A percentile compares a stretch with the other conserved stretches of the same genome.
These are phyloP conservation scores for Starmera stellimalicola DNA, from an alignment of 1,139 yeast species.

Conservation along the genomic window DNA sequence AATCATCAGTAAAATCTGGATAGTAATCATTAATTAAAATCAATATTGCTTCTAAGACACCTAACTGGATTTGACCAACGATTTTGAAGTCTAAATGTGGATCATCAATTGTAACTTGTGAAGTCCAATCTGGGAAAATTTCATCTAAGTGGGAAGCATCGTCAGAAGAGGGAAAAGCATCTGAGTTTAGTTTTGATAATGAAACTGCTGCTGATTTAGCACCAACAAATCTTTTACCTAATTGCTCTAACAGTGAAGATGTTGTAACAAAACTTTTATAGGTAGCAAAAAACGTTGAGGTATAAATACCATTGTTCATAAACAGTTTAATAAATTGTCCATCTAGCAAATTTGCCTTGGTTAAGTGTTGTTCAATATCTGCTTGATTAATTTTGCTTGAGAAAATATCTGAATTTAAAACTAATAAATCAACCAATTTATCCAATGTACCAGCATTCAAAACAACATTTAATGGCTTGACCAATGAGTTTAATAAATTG, in stretches of 20 bases:
- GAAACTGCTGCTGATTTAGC: slow-evolving; percentile 51
- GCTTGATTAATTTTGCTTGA: slow-evolving; percentile 34
- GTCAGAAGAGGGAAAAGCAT: slow-evolving; percentile 9
- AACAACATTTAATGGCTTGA: slow-evolving; percentile 32
- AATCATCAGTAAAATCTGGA: slow-evolving; percentile 64
- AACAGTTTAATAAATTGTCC: slow-evolving; percentile 32
- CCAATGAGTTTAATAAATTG: slow-evolving; percentile 24
- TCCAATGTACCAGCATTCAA: slow-evolving; percentile 55
- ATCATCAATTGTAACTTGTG: slow-evolving; percentile 19
- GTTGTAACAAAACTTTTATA: slow-evolving; percentile 58
- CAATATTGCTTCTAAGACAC: slow-evolving; percentile 69
- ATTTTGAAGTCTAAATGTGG: slow-evolving; percentile 41
- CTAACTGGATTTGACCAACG: slow-evolving; percentile 67
- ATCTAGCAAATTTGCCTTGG: slow-evolving; percentile 23
- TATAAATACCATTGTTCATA: slow-evolving; percentile 52
- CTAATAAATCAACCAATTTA: slow-evolving; percentile 50
- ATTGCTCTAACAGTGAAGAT: slow-evolving; percentile 34
- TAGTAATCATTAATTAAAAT: slow-evolving; percentile 68
- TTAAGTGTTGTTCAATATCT: slow-evolving; percentile 31
- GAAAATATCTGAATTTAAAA: slow-evolving; percentile 52
- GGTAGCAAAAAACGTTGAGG: slow-evolving; percentile 56
- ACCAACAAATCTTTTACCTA: slow-evolving; percentile 45
- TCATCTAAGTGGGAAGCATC: too few species aligned
- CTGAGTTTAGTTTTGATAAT: slow-evolving; percentile 23
- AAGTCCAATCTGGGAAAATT: slow-evolving; percentile 38